phyloP scores from a whole-genome alignment of 495 filamentous ascomycete species.

The Thermochaetoides thermophila region DNA sequence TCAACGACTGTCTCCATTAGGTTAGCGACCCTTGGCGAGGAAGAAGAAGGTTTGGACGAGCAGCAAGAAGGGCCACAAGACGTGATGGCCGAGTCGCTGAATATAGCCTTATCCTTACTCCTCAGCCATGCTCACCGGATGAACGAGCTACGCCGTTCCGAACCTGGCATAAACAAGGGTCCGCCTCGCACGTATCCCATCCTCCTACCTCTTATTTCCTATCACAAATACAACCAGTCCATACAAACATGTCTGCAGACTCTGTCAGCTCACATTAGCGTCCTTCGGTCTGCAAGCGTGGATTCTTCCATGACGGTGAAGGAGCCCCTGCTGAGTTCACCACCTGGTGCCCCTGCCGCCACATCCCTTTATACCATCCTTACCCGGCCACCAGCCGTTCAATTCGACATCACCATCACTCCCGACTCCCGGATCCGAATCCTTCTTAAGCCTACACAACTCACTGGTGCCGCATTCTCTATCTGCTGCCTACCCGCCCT shows the following conservation, averaged over 20 bases:
- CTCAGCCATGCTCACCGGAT: conserved; percentile 54
- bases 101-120: conserved; percentile 46
- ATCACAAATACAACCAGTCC: conserved; percentile 43
- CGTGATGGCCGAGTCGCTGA: conserved; percentile 41
- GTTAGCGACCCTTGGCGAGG: conserved; percentile 37
- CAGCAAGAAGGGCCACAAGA: conserved; percentile 17
- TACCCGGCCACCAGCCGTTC: conserved; percentile 12
- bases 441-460: conserved; percentile 14
- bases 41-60: conserved; percentile 7
- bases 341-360: conserved; percentile 4
- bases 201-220: conserved; percentile 49
- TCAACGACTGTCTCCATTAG: conserved; percentile 28
- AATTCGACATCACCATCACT: conserved; percentile 28
- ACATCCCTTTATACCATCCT: conserved; percentile 10
- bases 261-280: conserved; percentile 5
- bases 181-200: conserved; percentile 40
- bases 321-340: conserved; percentile 8
- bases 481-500: conserved; percentile 18
- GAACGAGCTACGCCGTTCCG: conserved; percentile 33
- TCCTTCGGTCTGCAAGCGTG: conserved; percentile 15
- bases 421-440: conserved; percentile 19
- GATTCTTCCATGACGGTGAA: conserved; percentile 12
- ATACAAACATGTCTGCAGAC: conserved; percentile 11
- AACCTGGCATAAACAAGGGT: conserved; percentile 20
- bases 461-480: conserved; percentile 17